phyloP scores from a whole-genome alignment of 1,284 basidiomycete species.

The Ustilago shanxiensis region DNA sequence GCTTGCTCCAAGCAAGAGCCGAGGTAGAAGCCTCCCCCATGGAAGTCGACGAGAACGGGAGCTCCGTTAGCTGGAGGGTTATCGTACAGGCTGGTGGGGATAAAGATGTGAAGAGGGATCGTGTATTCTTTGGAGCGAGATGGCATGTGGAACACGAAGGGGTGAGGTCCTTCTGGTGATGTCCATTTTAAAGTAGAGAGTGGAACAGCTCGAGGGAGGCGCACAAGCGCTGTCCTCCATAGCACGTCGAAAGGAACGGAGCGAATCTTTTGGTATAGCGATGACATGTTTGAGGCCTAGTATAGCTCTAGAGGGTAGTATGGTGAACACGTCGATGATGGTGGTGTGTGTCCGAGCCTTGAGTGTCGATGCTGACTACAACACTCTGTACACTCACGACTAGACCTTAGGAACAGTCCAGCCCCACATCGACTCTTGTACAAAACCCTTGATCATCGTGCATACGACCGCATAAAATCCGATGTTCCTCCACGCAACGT shows the following conservation, averaged over 20 bases:
- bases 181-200: constrained; percentile 46
- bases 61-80: constrained; percentile 16
- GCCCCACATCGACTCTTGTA: not conserved
- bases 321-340: not conserved
- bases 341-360: too few species aligned
- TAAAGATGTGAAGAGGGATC: constrained; percentile 57
- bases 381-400: not conserved
- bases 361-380: not conserved
- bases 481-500: too few species aligned
- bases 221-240: constrained; percentile 49
- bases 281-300: too few species aligned
- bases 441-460: constrained; percentile 6
- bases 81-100: constrained; percentile 35
- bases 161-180: constrained; percentile 52
- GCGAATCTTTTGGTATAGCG: constrained; percentile 39
- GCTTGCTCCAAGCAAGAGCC: constrained; percentile 58
- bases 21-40: constrained; percentile 62
- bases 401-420: constrained; percentile 1
- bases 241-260: constrained; percentile 46
- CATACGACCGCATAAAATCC: constrained; percentile 1
- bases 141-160: constrained; percentile 50
- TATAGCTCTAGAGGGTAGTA: too few species aligned
- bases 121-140: constrained; percentile 37
- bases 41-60: constrained; percentile 58
- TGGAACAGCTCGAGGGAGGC: constrained; percentile 47